These are phyloP conservation scores for Aspergillus caelatus DNA, from an alignment of 2,329 filamentous ascomycete genomes.

Conservation along the genomic window DNA sequence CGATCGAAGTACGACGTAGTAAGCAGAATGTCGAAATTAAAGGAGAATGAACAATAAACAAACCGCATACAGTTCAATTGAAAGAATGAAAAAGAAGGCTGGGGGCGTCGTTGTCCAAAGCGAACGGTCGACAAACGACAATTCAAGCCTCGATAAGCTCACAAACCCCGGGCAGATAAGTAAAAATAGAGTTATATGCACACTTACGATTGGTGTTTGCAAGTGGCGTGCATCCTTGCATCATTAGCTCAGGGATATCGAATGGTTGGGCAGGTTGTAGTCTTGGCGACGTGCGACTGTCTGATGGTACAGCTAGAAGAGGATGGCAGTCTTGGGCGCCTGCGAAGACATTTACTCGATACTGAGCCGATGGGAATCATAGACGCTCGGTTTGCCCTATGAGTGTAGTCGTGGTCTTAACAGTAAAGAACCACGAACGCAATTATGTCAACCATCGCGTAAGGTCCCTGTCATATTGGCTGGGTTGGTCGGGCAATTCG, in stretches of 20 bases:
- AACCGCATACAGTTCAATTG: not conserved
- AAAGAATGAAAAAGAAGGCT: not conserved
- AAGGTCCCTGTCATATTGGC: not conserved
- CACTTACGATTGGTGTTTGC: no score
- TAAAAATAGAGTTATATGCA: not conserved
- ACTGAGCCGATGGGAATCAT: not conserved
- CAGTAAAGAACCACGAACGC: not conserved
- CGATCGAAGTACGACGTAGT: not conserved
- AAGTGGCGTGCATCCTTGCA: no score
- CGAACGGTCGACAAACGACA: not conserved
- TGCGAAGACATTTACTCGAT: no score
- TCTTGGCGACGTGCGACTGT: no score
- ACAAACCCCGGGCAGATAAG: not conserved
- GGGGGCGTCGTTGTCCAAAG: no score
- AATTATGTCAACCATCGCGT: not conserved
- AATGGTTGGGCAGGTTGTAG: no score
- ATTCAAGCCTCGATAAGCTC: not conserved
- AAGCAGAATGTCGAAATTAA: not conserved
- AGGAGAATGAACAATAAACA: not conserved
- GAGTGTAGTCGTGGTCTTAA: not conserved
- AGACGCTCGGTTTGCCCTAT: not conserved
- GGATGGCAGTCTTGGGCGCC: no score
- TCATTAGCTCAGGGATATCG: no score
- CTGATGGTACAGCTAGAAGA: no score
- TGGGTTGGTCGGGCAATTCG: not conserved